phyloP scores from a whole-genome alignment of 2,329 filamentous ascomycete genomes.

The Hypoxylon sp. region DNA sequence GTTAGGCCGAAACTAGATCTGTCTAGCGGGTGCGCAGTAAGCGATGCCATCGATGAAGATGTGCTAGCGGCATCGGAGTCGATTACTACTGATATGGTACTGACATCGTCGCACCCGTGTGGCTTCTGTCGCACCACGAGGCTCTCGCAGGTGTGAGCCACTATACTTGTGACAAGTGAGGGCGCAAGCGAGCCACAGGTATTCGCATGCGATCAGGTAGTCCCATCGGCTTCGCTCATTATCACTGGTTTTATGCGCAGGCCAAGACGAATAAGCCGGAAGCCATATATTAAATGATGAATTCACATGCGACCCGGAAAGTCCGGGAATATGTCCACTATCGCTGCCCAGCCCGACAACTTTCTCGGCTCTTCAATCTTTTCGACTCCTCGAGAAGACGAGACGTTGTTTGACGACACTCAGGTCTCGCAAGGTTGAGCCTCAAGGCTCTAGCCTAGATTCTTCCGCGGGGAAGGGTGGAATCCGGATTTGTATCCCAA shows the following conservation, averaged over 20 bases:
- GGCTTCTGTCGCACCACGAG: slow-evolving; percentile 21
- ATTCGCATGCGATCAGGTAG: slow-evolving; percentile 32
- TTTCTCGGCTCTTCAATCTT: not conserved
- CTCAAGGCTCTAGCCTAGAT: slow-evolving; percentile 21
- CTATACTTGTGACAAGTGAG: slow-evolving; percentile 6
- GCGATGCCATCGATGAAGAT: slow-evolving; percentile 24
- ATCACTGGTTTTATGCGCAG: slow-evolving; percentile 9
- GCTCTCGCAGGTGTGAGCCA: slow-evolving; percentile 22
- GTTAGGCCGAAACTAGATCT: slow-evolving; percentile 36
- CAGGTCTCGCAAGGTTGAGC: slow-evolving; percentile 24
- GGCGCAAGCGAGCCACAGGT: slow-evolving; percentile 17
- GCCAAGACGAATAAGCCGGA: not conserved
- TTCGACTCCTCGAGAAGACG: not conserved
- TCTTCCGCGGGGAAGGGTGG: slow-evolving; percentile 24
- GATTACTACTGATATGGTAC: slow-evolving; percentile 24
- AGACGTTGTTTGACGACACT: slow-evolving; percentile 5
- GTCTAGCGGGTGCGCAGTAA: slow-evolving; percentile 25
- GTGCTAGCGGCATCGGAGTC: slow-evolving; percentile 37
- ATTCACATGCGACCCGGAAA: slow-evolving; percentile 2
- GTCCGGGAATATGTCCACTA: slow-evolving; percentile 10
- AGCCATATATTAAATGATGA: slow-evolving; percentile 4
- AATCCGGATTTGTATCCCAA: slow-evolving; percentile 29
- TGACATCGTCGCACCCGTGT: slow-evolving; percentile 23
- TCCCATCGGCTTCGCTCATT: slow-evolving; percentile 4
- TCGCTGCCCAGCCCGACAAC: not conserved